Evolutionary conservation across 371 early-diverging fungal genomes (phyloP).

Genomic region (Sanchytrium tribonematis): DNA sequence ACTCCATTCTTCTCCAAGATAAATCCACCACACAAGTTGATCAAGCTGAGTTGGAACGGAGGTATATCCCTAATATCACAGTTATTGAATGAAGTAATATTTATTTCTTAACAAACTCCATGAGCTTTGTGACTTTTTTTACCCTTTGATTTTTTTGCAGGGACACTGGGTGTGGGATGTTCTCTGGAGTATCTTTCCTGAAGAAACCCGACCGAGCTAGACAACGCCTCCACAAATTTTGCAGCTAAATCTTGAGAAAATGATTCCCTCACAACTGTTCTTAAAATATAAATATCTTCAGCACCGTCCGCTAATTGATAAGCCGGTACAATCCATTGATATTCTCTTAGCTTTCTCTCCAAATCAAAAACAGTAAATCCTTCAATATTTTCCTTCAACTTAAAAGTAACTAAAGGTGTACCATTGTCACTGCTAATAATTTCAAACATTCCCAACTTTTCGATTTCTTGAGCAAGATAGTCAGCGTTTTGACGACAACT

Average conservation of each 20-base stretch:
- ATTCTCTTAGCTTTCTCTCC: conserved; percentile 9
- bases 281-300: conserved; percentile 18
- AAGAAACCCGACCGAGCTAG: not conserved
- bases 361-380: not conserved
- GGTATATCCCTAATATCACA: not conserved
- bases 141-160: not conserved
- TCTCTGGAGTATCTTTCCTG: not conserved
- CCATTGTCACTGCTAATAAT: conserved; percentile 22
- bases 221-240: not conserved
- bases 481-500: conserved; percentile 23
- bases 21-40: not conserved
- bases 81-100: not conserved
- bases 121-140: not conserved
- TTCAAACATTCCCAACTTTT: conserved; percentile 24
- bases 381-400: conserved; percentile 9
- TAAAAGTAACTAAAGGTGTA: conserved; percentile 34
- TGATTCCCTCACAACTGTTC: conserved; percentile 25
- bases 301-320: conserved; percentile 22
- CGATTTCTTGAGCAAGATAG: conserved; percentile 20
- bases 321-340: conserved; percentile 31
- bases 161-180: too few species aligned
- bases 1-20: not conserved
- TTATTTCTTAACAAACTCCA: not conserved
- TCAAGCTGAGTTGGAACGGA: not conserved
- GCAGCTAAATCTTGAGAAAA: conserved; percentile 10